Evolutionary conservation across 768 basidiomycete genomes (phyloP), one percentile per base, ranked within the genome.

Genomic region (Russula brevipes): DNA sequence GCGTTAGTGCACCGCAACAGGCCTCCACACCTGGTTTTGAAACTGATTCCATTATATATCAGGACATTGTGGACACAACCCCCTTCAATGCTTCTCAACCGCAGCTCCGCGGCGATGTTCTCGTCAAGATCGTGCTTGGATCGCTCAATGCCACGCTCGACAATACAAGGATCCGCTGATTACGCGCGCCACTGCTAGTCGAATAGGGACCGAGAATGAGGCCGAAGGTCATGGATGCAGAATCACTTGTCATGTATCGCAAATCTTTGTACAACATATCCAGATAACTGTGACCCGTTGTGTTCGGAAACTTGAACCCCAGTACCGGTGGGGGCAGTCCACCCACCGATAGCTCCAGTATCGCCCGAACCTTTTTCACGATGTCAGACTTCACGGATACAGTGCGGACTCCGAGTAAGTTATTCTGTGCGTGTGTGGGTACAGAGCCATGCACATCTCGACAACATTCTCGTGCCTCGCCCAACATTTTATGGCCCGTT

Each of bases 11-110:
- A 12, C 30, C 10, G 2, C 12, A 19, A 33, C 35, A 42, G 31
- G 10, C 39, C n/a, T 6, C 19, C 10, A 36, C 35, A 10, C 16
- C 35, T 1, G 24, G 24, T 24, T 14, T 16, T 41, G 5, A 42
- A 31, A 17, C 33, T 56, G 17, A 59, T 41, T 6, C 16, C 17
- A 24, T 30, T 5, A 7, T 46, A 19, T 36, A 31, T 35, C 19
- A 68, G 67, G 65, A 68, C 24, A 66, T 68, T 46, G 61, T 66
- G 17, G 65, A 66, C 12, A 45, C 65, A n/a, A 62, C 54, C 11
- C 33, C 38, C 11, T 68, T 60, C 57, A 55, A 31, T 31, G 50
- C 45, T 10, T 38, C 56, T n/a, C 57, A 68, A 41, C 67, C 67
- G 5, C 54, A 31, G 16, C 50, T 68, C 54, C 60, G 51, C 36